Evolutionary conservation across 2,329 filamentous ascomycete genomes (phyloP), one percentile per base, ranked within the genome.

Genomic region (Nemania serpens): DNA sequence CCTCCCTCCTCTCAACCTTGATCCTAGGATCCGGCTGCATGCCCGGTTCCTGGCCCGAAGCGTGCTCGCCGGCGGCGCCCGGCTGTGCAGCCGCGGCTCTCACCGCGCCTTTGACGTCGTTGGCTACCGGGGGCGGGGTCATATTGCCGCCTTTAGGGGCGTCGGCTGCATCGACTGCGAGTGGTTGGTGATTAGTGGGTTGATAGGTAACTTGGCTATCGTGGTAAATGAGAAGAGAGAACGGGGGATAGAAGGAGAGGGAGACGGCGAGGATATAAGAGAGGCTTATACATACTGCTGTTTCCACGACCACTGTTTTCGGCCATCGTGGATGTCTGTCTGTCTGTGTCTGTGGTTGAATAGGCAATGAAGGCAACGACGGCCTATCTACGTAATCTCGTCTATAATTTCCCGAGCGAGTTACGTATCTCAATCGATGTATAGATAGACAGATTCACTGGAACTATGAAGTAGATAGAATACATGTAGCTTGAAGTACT

Each of bases 291-390:
- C 77, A 67, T 71, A 81, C 79, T 77, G 52, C 75, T 75, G 61
- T 80, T 82, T 68, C 79, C 79, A 71, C 77, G 77, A 58, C 77
- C 81, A 69, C 81, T 81, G 74, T 87, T 85, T 65, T 82, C 82
- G 70, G 85, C 84, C 85, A 87, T 87, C 22, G 17, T 10, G 34
- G 3, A 7, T 29, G 25, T 29, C 4, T 29, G 25, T 29, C 4
- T 29, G 25, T 29, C 4, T 29, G 25, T 29, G 25, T 29, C 4
- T 29, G 25, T 29, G 25, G 25, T 7, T 29, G 25, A 29, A n/a
- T n/a, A n/a, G n/a, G 25, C 25, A 7, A 29, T 7, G 25, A 29
- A 4, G 25, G 25, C 4, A 29, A 29, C 4, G 25, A 29, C n/a
- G 7, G 25, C 7, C 7, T 29, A 29, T 29, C 25, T 29, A 4